Percentiles rank a stretch among this genome's conserved stretches.
These are phyloP conservation scores for Rutstroemia sp. DNA, from an alignment of 2,329 filamentous ascomycete genomes.

Conservation along the genomic window DNA sequence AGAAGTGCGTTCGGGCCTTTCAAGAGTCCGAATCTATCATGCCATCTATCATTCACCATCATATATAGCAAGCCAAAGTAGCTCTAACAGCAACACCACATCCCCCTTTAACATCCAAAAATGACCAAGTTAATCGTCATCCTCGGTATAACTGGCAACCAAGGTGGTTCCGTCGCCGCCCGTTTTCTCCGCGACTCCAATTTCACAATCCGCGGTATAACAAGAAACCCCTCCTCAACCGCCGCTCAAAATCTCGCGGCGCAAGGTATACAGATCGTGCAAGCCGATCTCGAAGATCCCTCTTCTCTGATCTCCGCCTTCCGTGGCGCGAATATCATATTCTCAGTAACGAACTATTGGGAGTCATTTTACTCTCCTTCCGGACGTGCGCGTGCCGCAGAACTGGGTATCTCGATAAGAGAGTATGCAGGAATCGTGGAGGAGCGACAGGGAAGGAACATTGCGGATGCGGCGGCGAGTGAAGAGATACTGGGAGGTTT, in stretches of 20 bases:
- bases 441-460: conserved; percentile 44
- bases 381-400: conserved; percentile 22
- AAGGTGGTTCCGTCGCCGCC: conserved; percentile 41
- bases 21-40: too few relatives aligned
- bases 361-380: conserved; percentile 6
- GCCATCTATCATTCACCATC: too few relatives aligned
- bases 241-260: conserved; percentile 32
- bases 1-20: too few relatives aligned
- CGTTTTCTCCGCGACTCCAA: conserved; percentile 36
- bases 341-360: conserved; percentile 32
- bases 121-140: conserved; percentile 6
- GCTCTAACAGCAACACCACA: too few relatives aligned
- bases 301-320: conserved; percentile 27
- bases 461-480: conserved; percentile 44
- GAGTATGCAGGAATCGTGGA: conserved; percentile 37
- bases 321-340: conserved; percentile 32
- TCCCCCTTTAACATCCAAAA: too few relatives aligned
- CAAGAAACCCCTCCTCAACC: conserved; percentile 37
- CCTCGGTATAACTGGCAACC: neutral
- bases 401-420: conserved; percentile 27
- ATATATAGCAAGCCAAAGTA: too few relatives aligned
- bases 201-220: conserved; percentile 41
- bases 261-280: conserved; percentile 39
- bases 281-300: conserved; percentile 19
- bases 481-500: conserved; percentile 31